phyloP scores from a whole-genome alignment of 306 rosid species.

The Acacia confusa region DNA sequence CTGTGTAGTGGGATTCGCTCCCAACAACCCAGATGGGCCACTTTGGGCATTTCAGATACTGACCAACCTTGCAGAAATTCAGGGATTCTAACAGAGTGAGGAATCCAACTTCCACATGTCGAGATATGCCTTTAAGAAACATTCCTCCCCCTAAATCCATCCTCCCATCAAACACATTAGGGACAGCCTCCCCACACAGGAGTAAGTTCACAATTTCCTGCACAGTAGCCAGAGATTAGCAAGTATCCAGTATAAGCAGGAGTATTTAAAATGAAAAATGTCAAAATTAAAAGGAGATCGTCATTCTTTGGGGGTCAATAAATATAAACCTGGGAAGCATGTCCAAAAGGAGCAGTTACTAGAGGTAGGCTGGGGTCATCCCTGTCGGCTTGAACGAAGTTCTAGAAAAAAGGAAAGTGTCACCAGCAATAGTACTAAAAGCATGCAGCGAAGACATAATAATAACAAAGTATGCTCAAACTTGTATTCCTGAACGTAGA shows the following conservation, averaged over 20 bases:
- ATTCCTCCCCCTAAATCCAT: conserved; percentile 96
- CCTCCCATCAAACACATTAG: conserved; percentile 86
- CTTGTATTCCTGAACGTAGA: background rate
- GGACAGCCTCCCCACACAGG: conserved; percentile 91
- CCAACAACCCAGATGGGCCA: conserved; percentile 99
- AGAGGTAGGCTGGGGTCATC: conserved; percentile 96
- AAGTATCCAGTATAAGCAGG: conserved; percentile 9
- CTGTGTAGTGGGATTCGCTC: conserved; percentile 95
- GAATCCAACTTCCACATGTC: conserved; percentile 89
- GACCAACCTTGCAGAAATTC: conserved; percentile 93
- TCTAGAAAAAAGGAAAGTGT: conserved; percentile 47
- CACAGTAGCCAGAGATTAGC: conserved; percentile 30
- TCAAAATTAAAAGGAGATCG: conserved; percentile 2
- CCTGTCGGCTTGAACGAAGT: conserved; percentile 85
- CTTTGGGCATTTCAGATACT: conserved; percentile 73
- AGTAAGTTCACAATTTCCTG: conserved; percentile 93
- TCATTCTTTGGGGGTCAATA: conserved; percentile 11
- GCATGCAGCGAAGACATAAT: conserved; percentile 11
- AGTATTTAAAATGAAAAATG: conserved; percentile 23
- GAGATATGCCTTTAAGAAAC: conserved; percentile 85
- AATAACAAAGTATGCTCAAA: conserved; percentile 19
- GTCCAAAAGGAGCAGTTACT: conserved; percentile 99
- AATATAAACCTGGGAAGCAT: conserved; percentile 87
- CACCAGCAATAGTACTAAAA: conserved; percentile 13
- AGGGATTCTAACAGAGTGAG: conserved; percentile 84